Conservation (phyloP, 192 early-diverging fungal genomes). For the Pilobolus umbonatus region DNA sequence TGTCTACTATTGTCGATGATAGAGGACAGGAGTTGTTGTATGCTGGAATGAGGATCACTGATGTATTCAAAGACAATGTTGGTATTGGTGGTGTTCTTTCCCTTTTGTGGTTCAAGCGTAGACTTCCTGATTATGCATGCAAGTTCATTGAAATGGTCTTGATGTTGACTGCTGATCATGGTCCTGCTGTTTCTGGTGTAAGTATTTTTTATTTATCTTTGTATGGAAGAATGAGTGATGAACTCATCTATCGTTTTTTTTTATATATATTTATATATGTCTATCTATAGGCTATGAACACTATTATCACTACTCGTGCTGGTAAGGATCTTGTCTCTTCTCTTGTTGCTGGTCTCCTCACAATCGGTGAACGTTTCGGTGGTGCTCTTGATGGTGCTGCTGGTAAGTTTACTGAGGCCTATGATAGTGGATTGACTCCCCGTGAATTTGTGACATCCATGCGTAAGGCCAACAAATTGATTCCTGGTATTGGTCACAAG, state of each 20-base stretch:
- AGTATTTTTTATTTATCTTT: too few species aligned
- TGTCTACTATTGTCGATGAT: conserved; percentile 98
- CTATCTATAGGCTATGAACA: conserved; percentile 88
- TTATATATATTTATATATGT: conserved; percentile 72
- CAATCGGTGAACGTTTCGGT: conserved; percentile 97
- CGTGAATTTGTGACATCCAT: conserved; percentile 93
- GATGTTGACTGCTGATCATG: conserved; percentile 99
- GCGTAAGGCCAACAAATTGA: conserved; percentile 95
- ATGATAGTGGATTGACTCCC: conserved; percentile 89
- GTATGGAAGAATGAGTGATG: conserved; percentile 28
- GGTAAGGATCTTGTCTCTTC: conserved; percentile 97
- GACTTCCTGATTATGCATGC: conserved; percentile 89
- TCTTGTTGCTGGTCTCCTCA: conserved; percentile 89
- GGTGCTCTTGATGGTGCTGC: conserved; percentile 97
- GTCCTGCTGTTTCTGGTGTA: conserved; percentile 95
- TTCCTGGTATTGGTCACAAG: conserved; percentile 98
- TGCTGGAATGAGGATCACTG: conserved; percentile 96
- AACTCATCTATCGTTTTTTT: conserved; percentile 1
- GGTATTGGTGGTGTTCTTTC: conserved; percentile 97
- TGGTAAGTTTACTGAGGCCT: conserved; percentile 83
- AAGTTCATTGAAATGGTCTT: conserved; percentile 99
- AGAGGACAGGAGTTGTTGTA: conserved; percentile 98
- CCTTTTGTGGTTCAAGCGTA: conserved; percentile 98
- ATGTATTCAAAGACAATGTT: conserved; percentile 98
- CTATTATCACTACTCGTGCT: conserved; percentile 90